These are phyloP conservation scores for Phytophthora sp. DNA, from an alignment of 352 stramenopile species.

Conservation along the genomic window DNA sequence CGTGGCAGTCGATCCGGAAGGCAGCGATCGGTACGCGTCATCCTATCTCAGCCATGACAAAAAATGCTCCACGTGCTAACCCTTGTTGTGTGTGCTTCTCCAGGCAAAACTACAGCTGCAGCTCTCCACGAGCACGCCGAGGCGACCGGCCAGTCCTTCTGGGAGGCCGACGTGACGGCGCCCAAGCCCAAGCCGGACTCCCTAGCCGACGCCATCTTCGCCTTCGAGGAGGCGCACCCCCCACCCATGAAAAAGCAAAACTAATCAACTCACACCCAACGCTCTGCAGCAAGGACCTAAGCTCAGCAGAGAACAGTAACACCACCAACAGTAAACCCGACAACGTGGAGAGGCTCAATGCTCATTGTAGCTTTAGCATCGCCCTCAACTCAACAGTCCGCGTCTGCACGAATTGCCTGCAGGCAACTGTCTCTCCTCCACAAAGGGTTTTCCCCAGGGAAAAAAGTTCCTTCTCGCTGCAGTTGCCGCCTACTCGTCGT, in stretches of 20 bases:
- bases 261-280: too few relatives aligned
- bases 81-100: too few relatives aligned
- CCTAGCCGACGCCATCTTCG: slow-evolving; percentile 57
- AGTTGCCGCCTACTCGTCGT: slow-evolving; percentile 51
- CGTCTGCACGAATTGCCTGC: background rate
- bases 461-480: background rate
- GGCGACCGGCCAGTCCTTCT: slow-evolving; percentile 43
- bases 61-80: too few relatives aligned
- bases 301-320: background rate
- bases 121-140: slow-evolving; percentile 55
- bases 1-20: slow-evolving; percentile 72
- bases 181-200: slow-evolving; percentile 61
- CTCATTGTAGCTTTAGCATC: slow-evolving; percentile 16
- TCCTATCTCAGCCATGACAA: background rate
- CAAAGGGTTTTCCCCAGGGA: background rate
- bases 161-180: slow-evolving; percentile 59
- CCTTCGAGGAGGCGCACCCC: slow-evolving; percentile 41
- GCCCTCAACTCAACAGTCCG: background rate
- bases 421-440: background rate
- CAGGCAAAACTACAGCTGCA: slow-evolving; percentile 75
- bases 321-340: background rate
- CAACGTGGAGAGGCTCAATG: slow-evolving; percentile 1
- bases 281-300: background rate
- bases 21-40: slow-evolving; percentile 68
- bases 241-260: slow-evolving; percentile 13